Conservation (phyloP, 2,329 filamentous ascomycete genomes). For the Ascochyta rabiei region DNA sequence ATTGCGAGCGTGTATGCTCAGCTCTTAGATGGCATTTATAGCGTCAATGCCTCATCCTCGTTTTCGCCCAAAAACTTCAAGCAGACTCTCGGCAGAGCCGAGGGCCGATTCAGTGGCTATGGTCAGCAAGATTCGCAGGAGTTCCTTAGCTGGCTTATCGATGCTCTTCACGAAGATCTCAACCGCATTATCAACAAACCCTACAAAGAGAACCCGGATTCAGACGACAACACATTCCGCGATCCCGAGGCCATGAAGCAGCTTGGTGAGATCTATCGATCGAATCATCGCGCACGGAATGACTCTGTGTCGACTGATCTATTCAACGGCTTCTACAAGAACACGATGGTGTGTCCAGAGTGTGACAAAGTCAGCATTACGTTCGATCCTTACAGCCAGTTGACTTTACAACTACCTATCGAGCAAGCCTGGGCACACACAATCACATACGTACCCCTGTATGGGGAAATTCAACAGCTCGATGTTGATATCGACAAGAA, state of each 20-base stretch:
- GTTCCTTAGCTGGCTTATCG: conserved; percentile 91
- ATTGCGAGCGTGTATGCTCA: conserved; percentile 85
- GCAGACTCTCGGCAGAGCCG: conserved; percentile 76
- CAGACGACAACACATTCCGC: conserved; percentile 92
- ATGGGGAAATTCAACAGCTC: conserved; percentile 72
- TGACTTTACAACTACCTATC: conserved; percentile 88
- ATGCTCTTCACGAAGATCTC: conserved; percentile 92
- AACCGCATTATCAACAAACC: conserved; percentile 95
- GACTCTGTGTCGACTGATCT: conserved; percentile 95
- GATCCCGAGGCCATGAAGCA: conserved; percentile 79
- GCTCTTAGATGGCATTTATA: conserved; percentile 79
- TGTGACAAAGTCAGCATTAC: conserved; percentile 98
- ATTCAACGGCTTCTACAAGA: conserved; percentile 98
- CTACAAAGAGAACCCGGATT: conserved; percentile 96
- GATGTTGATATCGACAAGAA: conserved; percentile 82
- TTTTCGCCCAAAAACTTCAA: conserved; percentile 85
- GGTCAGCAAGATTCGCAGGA: conserved; percentile 98
- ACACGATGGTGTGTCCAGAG: conserved; percentile 87
- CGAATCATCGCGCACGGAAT: conserved; percentile 89
- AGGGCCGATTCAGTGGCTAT: conserved; percentile 88
- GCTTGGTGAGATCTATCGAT: conserved; percentile 88
- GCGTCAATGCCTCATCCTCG: conserved; percentile 67
- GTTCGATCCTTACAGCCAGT: conserved; percentile 95
- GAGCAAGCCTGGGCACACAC: conserved; percentile 79
- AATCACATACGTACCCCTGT: conserved; percentile 78